phyloP scores from a whole-genome alignment of 306 rosid genomes.

The Arachis stenosperma region DNA sequence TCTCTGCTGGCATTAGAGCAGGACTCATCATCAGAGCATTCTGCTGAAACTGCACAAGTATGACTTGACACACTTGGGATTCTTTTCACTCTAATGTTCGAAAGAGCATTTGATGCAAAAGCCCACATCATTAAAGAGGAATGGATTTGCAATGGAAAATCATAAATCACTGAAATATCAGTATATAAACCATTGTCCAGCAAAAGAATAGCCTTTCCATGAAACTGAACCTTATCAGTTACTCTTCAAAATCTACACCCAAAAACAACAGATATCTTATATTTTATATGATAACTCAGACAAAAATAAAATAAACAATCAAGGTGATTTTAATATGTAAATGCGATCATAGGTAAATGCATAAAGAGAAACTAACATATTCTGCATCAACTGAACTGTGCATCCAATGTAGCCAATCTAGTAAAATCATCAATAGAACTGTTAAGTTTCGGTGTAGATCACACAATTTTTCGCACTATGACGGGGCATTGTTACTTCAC shows the following conservation, averaged over 20 bases:
- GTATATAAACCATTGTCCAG: conserved; percentile 33
- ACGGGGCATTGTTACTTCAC: not conserved
- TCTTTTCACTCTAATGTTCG: conserved; percentile 69
- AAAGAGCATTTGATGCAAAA: conserved; percentile 70
- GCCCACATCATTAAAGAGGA: conserved; percentile 65
- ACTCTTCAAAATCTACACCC: conserved; percentile 31
- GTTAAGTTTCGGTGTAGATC: conserved; percentile 3
- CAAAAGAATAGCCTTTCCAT: conserved; percentile 23
- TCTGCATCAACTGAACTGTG: not conserved
- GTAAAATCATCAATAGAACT: conserved; percentile 1
- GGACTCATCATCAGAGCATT: conserved; percentile 83
- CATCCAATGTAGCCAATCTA: conserved; percentile 4
- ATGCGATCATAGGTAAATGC: not conserved
- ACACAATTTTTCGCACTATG: not conserved
- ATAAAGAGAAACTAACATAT: conserved; percentile 4
- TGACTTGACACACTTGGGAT: conserved; percentile 49
- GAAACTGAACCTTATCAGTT: conserved; percentile 22
- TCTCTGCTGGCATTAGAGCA: conserved; percentile 78
- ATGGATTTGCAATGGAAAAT: conserved; percentile 24
- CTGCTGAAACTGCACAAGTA: conserved; percentile 60
- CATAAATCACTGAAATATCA: conserved; percentile 30
- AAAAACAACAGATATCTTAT: not conserved
- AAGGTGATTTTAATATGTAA: conserved; percentile 10
- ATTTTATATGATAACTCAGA: not conserved
- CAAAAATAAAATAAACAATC: not conserved